phyloP scores from a whole-genome alignment of 805 yeast genomes.

The Candida anglica region DNA sequence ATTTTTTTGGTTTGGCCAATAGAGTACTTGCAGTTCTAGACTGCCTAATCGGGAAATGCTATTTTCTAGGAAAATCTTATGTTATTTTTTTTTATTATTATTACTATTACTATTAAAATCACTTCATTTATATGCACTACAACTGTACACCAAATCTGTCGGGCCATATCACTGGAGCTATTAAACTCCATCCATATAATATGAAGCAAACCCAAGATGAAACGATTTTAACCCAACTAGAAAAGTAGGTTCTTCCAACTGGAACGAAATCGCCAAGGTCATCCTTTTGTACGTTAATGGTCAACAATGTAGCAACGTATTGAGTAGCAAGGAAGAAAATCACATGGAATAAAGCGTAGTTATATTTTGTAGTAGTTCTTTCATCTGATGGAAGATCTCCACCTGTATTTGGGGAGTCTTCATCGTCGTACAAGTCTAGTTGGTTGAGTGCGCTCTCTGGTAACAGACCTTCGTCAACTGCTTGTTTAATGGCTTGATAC shows the following conservation, averaged over 20 bases:
- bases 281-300: conserved; percentile 85
- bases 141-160: conserved; percentile 63
- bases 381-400: conserved; percentile 57
- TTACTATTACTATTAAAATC: neutral
- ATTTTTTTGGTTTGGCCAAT: conserved; percentile 10
- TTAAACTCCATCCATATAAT: conserved; percentile 83
- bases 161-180: conserved; percentile 89
- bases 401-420: conserved; percentile 23
- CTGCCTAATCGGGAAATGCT: conserved; percentile 20
- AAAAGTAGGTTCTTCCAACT: conserved; percentile 94
- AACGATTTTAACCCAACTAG: conserved; percentile 89
- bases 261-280: conserved; percentile 89
- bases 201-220: conserved; percentile 90
- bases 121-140: conserved; percentile 5
- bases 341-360: conserved; percentile 82
- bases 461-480: conserved; percentile 92
- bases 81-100: too few relatives aligned
- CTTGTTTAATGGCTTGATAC: conserved; percentile 82
- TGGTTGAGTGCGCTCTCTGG: conserved; percentile 90
- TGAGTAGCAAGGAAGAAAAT: conserved; percentile 95
- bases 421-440: conserved; percentile 52
- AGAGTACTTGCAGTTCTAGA: conserved; percentile 10
- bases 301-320: conserved; percentile 89
- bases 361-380: conserved; percentile 64
- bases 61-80: neutral